A percentile compares a stretch with the other conserved stretches of the same genome.
phyloP scores from a whole-genome alignment of 1,284 basidiomycete genomes.

The Apiotrichum domesticum region DNA sequence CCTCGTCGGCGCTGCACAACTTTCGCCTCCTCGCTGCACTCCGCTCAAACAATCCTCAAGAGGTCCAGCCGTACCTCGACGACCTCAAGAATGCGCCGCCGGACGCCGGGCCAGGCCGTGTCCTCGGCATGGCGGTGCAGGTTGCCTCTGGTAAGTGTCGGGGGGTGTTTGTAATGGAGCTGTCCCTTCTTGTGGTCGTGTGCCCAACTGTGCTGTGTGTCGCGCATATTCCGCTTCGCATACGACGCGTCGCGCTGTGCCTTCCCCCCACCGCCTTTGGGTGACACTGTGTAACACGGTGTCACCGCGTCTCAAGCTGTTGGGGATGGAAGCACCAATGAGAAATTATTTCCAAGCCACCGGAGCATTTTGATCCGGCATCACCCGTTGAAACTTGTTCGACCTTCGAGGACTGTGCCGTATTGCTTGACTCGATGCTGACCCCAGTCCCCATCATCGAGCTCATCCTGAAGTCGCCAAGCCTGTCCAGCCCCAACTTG shows the following conservation, averaged over 20 bases:
- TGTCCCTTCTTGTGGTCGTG: neutral
- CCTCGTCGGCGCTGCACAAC: constrained; percentile 54
- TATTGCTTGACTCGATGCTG: neutral
- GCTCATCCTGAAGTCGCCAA: constrained; percentile 67
- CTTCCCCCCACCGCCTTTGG: too few species aligned
- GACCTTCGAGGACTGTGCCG: too few species aligned
- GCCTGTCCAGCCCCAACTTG: constrained; percentile 52
- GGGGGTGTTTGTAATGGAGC: neutral
- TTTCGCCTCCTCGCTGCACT: constrained; percentile 74
- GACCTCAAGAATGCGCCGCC: constrained; percentile 56
- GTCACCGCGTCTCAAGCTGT: too few species aligned
- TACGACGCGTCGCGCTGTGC: too few species aligned
- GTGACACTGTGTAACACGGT: too few species aligned
- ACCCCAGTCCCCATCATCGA: constrained; percentile 55
- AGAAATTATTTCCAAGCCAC: too few species aligned
- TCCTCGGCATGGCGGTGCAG: constrained; percentile 77
- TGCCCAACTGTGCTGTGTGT: neutral
- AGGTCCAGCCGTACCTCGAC: constrained; percentile 75
- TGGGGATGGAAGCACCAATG: too few species aligned
- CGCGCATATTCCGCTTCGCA: neutral
- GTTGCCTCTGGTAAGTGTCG: constrained; percentile 65
- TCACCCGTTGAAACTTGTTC: too few species aligned
- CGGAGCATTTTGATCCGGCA: too few species aligned
- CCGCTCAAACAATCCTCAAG: constrained; percentile 64
- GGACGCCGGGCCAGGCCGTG: constrained; percentile 60